Evolutionary conservation across 2,329 filamentous ascomycete species (phyloP), one percentile per base, ranked within the genome.

Genomic region (Dothistroma pini): DNA sequence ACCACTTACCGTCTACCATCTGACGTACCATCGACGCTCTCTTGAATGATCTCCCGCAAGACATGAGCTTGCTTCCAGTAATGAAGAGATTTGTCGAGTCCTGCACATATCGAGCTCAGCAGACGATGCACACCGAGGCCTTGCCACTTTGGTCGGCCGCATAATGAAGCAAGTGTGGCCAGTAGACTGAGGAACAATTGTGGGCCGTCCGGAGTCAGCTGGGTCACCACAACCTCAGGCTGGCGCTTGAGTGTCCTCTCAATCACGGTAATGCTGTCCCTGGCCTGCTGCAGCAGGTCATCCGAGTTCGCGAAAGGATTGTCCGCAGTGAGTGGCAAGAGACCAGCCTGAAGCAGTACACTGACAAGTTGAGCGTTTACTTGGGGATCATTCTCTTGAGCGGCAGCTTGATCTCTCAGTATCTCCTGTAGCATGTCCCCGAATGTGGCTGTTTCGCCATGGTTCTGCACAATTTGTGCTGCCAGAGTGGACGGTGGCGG

Each of bases 311-410:
- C 81, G 72, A 92, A 89, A 2, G 86, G 86, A 68, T 92, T 85
- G 68, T 91, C 85, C 71, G 84, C 81, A 65, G 83, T 82, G 52
- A 90, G 80, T 50, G 82, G 82, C 67, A 92, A 89, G 12, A 97
- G 80, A 22, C 91, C 89, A 60, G 91, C 89, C 71, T 90, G 88
- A 54, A 89, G 83, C 68, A 95, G 89, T 64, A 96, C 89, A 71
- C 90, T 92, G 56, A 96, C 87, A 54, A 97, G 83, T 76, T 92
- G 89, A 69, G 92, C 89, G 68, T 96, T 93, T 72, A 96, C 87
- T 55, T 87, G 83, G 50, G 89, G 77, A 66, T 89, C 87, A 50
- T 89, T 86, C 64, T 88, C 84, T 58, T 82, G 79, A 16, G 76
- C 80, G 12, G 73, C 76, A 16, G 76, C 75, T 51, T 78, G 75